phyloP scores from a whole-genome alignment of 2,329 filamentous ascomycete genomes.

The Neonectria faginata region DNA sequence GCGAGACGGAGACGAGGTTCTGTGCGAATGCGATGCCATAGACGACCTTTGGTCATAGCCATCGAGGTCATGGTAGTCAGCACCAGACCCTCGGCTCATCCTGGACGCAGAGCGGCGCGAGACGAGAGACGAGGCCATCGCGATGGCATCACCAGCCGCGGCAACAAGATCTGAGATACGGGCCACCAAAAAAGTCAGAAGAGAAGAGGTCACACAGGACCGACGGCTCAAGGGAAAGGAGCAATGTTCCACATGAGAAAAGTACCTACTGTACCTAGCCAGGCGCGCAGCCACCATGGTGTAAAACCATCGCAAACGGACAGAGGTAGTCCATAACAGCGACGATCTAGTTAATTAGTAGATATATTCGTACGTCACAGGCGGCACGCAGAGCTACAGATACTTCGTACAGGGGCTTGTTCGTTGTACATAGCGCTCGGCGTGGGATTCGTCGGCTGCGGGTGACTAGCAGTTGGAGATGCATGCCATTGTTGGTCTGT shows the following conservation, averaged over 20 bases:
- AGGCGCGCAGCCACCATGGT: not conserved
- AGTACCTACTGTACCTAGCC: not conserved
- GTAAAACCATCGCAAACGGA: not conserved
- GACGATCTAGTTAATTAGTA: not conserved
- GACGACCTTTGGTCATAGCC: constrained; percentile 5
- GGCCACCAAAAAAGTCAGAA: not conserved
- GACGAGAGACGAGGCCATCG: constrained; percentile 37
- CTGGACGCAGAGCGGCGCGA: constrained; percentile 26
- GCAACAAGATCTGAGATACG: not conserved
- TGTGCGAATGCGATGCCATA: constrained; percentile 14
- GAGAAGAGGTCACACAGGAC: not conserved
- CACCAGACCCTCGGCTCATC: constrained; percentile 29
- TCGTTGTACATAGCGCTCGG: not conserved
- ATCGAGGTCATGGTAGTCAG: constrained; percentile 29
- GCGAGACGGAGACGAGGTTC: not conserved
- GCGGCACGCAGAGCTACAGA: not conserved
- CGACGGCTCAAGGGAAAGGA: not conserved
- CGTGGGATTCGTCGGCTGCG: not conserved
- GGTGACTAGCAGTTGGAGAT: not conserved
- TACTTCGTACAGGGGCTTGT: not conserved
- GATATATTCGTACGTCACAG: not conserved
- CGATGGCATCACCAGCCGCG: constrained; percentile 8
- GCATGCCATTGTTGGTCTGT: not conserved
- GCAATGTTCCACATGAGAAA: not conserved
- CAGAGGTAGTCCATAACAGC: not conserved